phyloP scores from a whole-genome alignment of 1,284 basidiomycete genomes.

The Pseudozyma sp. region DNA sequence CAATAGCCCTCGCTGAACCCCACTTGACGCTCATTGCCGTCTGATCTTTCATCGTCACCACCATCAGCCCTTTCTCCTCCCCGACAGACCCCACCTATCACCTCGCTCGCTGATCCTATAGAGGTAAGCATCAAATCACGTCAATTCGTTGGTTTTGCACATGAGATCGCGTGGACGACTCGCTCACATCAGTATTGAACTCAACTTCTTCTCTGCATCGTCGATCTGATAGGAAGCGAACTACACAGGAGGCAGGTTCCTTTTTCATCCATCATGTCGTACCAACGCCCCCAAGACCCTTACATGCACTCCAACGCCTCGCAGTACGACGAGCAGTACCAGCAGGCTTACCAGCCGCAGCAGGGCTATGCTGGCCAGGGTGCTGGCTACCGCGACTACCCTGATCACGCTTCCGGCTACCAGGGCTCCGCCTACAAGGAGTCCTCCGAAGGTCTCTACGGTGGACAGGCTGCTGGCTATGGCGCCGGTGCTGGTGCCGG shows the following conservation, averaged over 20 bases:
- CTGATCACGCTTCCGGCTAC: slow-evolving; percentile 44
- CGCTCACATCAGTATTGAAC: no score
- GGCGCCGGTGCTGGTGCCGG: slow-evolving; percentile 12
- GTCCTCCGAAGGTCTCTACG: slow-evolving; percentile 40
- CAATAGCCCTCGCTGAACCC: background rate
- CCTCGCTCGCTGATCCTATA: slow-evolving; percentile 16
- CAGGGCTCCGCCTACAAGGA: slow-evolving; percentile 47
- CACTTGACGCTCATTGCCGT: background rate
- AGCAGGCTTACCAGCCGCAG: slow-evolving; percentile 41
- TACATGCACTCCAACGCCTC: slow-evolving; percentile 65
- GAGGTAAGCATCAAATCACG: slow-evolving; percentile 10
- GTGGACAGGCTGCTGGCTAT: slow-evolving; percentile 24
- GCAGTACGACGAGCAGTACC: slow-evolving; percentile 63
- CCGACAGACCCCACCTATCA: slow-evolving; percentile 3
- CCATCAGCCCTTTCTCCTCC: slow-evolving; percentile 6
- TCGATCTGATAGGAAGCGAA: slow-evolving; percentile 12
- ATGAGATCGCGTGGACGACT: background rate
- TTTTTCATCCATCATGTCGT: slow-evolving; percentile 53
- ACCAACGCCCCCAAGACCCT: slow-evolving; percentile 58
- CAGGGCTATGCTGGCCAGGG: slow-evolving; percentile 26
- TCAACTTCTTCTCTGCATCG: no score
- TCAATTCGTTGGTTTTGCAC: no score
- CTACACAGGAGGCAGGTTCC: slow-evolving; percentile 21
- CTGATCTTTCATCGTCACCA: slow-evolving; percentile 4
- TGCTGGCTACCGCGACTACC: slow-evolving; percentile 50